phyloP scores from a whole-genome alignment of 2,329 filamentous ascomycete species.

The Sordariomycetes sp. region DNA sequence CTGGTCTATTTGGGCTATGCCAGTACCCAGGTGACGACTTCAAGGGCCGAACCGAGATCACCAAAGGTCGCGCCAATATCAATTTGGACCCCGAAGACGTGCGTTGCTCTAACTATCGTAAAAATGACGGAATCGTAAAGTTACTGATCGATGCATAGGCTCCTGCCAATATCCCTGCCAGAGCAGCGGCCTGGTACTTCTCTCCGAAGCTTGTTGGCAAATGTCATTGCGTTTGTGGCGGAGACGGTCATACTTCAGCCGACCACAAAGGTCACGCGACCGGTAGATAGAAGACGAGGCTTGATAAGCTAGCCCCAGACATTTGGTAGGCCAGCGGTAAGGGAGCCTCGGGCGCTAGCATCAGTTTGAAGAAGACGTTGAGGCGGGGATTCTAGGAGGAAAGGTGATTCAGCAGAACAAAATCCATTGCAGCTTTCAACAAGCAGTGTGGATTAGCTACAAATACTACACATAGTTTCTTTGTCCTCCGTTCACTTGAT shows the following conservation, averaged over 20 bases:
- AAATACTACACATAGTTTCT: no score
- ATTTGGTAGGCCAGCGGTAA: no score
- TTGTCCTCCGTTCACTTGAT: no score
- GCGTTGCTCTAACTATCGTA: no score
- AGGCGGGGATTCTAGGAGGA: no score
- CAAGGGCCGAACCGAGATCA: constrained; percentile 1
- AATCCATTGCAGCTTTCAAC: no score
- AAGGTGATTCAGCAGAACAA: no score
- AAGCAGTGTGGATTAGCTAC: no score
- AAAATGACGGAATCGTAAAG: neutral
- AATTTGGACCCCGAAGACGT: constrained; percentile 4
- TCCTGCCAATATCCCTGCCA: neutral
- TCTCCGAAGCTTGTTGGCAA: neutral
- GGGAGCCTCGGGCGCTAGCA: no score
- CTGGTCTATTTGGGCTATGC: constrained; percentile 1
- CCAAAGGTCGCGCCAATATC: constrained; percentile 3
- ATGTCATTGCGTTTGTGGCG: neutral
- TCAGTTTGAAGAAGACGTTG: no score
- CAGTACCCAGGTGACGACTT: constrained; percentile 4
- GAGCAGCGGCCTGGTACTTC: neutral
- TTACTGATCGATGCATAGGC: neutral
- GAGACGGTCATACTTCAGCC: neutral
- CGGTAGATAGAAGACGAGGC: neutral
- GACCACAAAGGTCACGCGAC: neutral
- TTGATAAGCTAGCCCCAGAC: no score